Base-by-base conservation (phyloP, 2,329 filamentous ascomycete species). In the Lecanicillium sp. region DNA sequence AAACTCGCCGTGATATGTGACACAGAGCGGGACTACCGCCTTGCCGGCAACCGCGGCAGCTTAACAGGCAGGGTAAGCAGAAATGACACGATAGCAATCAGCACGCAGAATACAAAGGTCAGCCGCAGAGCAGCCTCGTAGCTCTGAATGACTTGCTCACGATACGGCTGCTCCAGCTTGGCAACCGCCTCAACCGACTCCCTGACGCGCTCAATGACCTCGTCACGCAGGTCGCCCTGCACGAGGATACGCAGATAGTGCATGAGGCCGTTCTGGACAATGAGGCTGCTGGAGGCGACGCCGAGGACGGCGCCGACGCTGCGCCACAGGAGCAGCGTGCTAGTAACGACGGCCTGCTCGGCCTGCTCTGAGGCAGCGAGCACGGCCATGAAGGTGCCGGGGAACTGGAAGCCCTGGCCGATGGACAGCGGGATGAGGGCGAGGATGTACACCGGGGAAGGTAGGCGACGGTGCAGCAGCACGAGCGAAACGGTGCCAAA, bases 301-400 rank as follows among this genome's bases (percentile, higher is more conserved):
- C 84, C 85, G 52, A 88, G 69, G 1, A 89, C 83, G 40, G 72
- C 74, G 6, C 84, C 85, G 5, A 89, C 59, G 42, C 75, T 78
- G 39, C 84, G 72, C 77, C 81, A 87, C 14, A 89, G 62, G 14
- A 82, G 72, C 44, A 89, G 63, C 0, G 84, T 87, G 38, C 73
- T 78, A 2, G 82, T 84, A 11, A 79, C 77, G 29, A 84, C 78
- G 12, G 81, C 81, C 55, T 84, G 79, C 35, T 82, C 77, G 5
- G 64, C 53, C 50, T 81, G 77, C 5, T 68, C 58, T 31, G 72
- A 77, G 2, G 72, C 71, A 2, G 74, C 74, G 17, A 85, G 69
- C 2, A 84, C 62, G 12, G 73, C 69, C 53, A 85, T 74, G 59
- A 81, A 78, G 8, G 77, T 69, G 0, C 73, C 71, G 0, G 81